Percentiles rank a stretch among this genome's conserved stretches.
Evolutionary conservation across 192 early-diverging fungal species (phyloP).

Genomic region (Coemansia sp.): DNA sequence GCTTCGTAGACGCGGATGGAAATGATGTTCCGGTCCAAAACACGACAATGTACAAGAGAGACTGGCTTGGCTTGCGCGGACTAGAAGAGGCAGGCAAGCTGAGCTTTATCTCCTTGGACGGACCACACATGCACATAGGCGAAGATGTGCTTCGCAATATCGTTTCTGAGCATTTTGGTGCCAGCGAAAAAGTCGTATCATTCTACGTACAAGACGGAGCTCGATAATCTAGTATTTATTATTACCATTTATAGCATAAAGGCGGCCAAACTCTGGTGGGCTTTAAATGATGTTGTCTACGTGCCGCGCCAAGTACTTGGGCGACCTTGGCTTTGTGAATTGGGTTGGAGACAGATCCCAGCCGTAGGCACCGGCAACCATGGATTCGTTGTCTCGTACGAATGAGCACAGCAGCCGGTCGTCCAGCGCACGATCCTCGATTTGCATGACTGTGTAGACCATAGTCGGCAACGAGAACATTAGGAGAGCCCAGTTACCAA

Average conservation of each 20-base stretch:
- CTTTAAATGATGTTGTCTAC: conserved; percentile 8
- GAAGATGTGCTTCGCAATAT: conserved; percentile 24
- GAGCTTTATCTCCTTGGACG: conserved; percentile 26
- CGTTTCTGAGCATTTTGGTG: conserved; percentile 32
- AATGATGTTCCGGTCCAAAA: conserved; percentile 58
- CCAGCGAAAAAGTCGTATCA: background rate
- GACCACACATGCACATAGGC: conserved; percentile 48
- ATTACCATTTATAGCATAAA: background rate
- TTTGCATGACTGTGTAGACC: conserved; percentile 34
- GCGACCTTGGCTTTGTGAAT: conserved; percentile 2
- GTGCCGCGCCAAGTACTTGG: conserved; percentile 4
- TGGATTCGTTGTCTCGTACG: conserved; percentile 16
- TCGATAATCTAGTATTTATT: no score
- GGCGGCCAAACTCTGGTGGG: background rate
- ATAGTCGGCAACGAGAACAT: conserved; percentile 40
- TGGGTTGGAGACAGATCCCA: conserved; percentile 9
- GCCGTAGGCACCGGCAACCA: conserved; percentile 3
- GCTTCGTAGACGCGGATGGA: conserved; percentile 62
- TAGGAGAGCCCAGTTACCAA: conserved; percentile 49
- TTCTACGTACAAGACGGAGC: conserved; percentile 4
- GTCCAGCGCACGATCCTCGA: conserved; percentile 40
- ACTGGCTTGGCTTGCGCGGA: conserved; percentile 69
- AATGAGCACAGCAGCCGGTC: conserved; percentile 28
- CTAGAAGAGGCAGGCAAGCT: conserved; percentile 56
- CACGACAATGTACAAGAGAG: conserved; percentile 65